Conservation (phyloP, 305 asterid genomes). For the Petunia hybrid region DNA sequence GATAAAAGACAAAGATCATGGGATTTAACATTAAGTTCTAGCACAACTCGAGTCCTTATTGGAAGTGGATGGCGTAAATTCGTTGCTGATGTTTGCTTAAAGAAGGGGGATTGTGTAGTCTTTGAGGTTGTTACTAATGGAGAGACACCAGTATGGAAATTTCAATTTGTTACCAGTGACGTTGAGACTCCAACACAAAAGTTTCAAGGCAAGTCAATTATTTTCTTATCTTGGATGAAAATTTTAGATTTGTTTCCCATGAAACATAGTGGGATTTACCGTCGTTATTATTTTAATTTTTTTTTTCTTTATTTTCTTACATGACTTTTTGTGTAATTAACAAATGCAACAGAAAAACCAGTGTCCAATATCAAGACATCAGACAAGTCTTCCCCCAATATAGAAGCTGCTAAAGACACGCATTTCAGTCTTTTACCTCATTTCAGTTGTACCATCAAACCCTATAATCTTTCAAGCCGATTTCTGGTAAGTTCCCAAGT, state of each 20-base stretch:
- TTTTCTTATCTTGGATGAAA: background rate
- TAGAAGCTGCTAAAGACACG: background rate
- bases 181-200: background rate
- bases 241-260: no score
- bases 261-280: no score
- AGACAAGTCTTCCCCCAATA: background rate
- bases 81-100: background rate
- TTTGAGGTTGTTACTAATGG: conserved; percentile 8
- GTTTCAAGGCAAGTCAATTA: background rate
- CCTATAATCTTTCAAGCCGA: background rate
- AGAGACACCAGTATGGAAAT: background rate
- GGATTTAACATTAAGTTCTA: background rate
- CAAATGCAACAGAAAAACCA: background rate
- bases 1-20: background rate
- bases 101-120: background rate
- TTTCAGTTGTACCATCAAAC: background rate
- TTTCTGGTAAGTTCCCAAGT: background rate
- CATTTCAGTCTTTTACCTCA: background rate
- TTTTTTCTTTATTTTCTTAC: background rate
- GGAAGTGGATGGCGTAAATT: background rate
- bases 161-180: background rate
- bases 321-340: background rate
- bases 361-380: background rate
- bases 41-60: background rate
- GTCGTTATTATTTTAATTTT: no score